Evolutionary conservation across 1,284 basidiomycete species (phyloP).

Genomic region (Cryptococcus sp.): DNA sequence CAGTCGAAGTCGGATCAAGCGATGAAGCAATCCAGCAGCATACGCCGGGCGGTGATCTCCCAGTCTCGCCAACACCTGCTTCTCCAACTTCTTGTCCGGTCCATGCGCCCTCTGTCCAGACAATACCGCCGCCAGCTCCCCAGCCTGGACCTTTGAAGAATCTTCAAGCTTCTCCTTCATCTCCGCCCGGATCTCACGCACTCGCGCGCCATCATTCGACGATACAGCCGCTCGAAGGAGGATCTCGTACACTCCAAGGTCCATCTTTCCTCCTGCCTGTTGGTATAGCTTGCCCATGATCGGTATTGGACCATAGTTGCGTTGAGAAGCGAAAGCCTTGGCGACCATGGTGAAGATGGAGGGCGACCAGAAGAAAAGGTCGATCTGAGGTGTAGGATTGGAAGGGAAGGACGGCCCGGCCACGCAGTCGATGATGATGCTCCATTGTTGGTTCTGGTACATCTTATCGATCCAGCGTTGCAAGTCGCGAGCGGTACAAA

Average conservation of each 20-base stretch:
- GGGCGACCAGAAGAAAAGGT: neutral
- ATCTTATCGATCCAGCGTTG: too few species aligned
- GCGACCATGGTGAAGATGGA: neutral
- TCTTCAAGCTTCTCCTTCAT: neutral
- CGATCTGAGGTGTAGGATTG: neutral
- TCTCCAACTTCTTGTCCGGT: neutral
- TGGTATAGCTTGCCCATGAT: too few species aligned
- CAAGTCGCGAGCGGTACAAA: too few species aligned
- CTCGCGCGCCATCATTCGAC: neutral
- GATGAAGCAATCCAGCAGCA: neutral
- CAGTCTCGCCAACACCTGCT: neutral
- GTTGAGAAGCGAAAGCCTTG: neutral
- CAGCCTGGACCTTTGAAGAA: neutral
- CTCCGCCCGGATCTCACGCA: neutral
- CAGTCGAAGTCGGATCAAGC: slow-evolving; percentile 1
- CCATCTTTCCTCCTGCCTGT: too few species aligned
- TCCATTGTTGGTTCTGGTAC: neutral
- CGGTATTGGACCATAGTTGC: too few species aligned
- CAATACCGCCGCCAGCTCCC: neutral
- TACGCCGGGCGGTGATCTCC: neutral
- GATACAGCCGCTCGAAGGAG: neutral
- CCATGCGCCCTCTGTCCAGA: neutral
- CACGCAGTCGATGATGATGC: slow-evolving; percentile 1
- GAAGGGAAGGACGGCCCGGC: neutral
- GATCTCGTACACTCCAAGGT: neutral